These are phyloP conservation scores for Penicillium sp. DNA, from an alignment of 2,329 filamentous ascomycete species.

Conservation along the genomic window DNA sequence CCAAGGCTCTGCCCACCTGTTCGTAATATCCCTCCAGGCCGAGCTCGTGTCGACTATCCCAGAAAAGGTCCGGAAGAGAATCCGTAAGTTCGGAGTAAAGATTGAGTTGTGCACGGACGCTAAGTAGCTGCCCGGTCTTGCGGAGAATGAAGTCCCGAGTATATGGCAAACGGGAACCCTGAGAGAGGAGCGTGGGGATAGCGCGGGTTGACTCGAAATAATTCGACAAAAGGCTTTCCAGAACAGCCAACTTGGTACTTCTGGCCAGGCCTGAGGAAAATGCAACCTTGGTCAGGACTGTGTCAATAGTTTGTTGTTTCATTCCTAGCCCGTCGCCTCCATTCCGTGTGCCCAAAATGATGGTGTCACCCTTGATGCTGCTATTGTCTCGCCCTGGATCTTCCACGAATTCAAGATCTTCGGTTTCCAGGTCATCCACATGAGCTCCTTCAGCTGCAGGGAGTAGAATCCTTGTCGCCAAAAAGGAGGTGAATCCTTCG, in stretches of 20 bases:
- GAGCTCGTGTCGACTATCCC: slow-evolving; percentile 85
- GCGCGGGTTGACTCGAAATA: slow-evolving; percentile 84
- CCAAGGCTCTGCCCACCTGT: slow-evolving; percentile 80
- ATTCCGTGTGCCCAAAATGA: slow-evolving; percentile 75
- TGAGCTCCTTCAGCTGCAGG: slow-evolving; percentile 73
- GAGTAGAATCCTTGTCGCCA: slow-evolving; percentile 68
- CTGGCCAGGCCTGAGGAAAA: slow-evolving; percentile 92
- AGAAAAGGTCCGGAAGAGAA: slow-evolving; percentile 91
- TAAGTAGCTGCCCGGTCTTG: slow-evolving; percentile 88
- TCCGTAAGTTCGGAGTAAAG: slow-evolving; percentile 96
- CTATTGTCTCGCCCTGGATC: slow-evolving; percentile 70
- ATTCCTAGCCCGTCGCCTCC: slow-evolving; percentile 19
- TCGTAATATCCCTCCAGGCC: slow-evolving; percentile 94
- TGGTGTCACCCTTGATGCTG: slow-evolving; percentile 78
- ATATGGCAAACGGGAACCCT: slow-evolving; percentile 59
- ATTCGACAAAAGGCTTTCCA: slow-evolving; percentile 73
- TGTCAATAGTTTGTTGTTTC: slow-evolving; percentile 47
- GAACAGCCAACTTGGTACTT: slow-evolving; percentile 86
- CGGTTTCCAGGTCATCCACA: slow-evolving; percentile 68
- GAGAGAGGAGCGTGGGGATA: slow-evolving; percentile 73
- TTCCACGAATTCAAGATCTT: slow-evolving; percentile 81
- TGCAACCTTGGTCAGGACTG: slow-evolving; percentile 84
- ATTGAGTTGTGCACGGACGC: slow-evolving; percentile 85
- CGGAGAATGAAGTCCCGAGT: slow-evolving; percentile 75
- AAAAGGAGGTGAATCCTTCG: slow-evolving; percentile 63